These are phyloP conservation scores for Auricularia sp. DNA, from an alignment of 768 basidiomycete species.

Conservation along the genomic window DNA sequence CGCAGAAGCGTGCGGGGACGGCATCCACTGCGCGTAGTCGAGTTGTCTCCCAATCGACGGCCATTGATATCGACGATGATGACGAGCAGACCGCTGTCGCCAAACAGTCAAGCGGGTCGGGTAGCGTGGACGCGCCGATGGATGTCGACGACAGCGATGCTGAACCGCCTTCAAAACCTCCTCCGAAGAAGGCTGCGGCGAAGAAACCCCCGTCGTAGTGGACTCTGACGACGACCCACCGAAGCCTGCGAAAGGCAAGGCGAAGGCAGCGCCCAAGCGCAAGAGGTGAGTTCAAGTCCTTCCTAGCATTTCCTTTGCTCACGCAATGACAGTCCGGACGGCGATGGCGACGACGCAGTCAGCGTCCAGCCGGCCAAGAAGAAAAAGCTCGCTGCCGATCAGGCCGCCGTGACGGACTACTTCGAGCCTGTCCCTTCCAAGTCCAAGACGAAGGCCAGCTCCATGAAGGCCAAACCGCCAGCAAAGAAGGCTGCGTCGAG, in stretches of 20 bases:
- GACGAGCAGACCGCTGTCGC: conserved; percentile 25
- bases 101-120: conserved; percentile 7
- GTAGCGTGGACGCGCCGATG: background rate
- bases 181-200: conserved; percentile 6
- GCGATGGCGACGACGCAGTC: conserved; percentile 28
- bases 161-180: conserved; percentile 17
- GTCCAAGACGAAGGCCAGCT: conserved; percentile 26
- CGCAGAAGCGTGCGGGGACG: background rate
- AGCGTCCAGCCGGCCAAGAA: conserved; percentile 41
- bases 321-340: conserved; percentile 21
- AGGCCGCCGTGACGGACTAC: conserved; percentile 48
- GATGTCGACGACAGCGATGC: conserved; percentile 8
- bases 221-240: conserved; percentile 10
- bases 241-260: conserved; percentile 33
- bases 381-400: conserved; percentile 34
- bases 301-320: background rate
- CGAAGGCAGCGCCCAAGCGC: conserved; percentile 42
- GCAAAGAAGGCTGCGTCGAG: conserved; percentile 39
- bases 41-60: conserved; percentile 21
- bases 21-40: background rate
- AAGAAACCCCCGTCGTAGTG: conserved; percentile 3
- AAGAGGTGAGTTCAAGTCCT: conserved; percentile 43
- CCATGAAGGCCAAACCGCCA: conserved; percentile 7
- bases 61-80: conserved; percentile 38
- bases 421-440: conserved; percentile 31